These are phyloP conservation scores for Sordariomycetes sp. DNA, from an alignment of 2,329 filamentous ascomycete genomes.

Conservation along the genomic window DNA sequence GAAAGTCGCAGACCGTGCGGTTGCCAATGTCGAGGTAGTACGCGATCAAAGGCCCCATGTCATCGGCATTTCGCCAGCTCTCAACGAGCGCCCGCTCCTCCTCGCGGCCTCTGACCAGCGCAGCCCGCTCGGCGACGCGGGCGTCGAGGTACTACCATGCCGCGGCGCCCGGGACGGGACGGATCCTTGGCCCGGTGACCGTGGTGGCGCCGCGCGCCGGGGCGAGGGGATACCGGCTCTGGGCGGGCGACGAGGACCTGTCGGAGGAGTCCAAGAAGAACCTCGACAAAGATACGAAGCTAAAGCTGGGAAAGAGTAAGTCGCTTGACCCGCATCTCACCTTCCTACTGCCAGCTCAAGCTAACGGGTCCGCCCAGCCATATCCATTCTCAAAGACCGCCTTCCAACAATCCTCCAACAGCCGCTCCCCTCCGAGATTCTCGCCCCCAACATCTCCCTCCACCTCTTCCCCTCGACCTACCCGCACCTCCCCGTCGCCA, in stretches of 20 bases:
- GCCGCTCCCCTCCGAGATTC: conserved; percentile 62
- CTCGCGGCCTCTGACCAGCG: background rate
- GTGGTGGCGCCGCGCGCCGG: background rate
- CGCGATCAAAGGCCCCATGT: background rate
- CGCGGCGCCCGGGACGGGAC: background rate
- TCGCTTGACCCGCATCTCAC: background rate
- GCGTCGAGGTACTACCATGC: background rate
- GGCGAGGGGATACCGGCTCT: conserved; percentile 1
- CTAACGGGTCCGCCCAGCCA: conserved; percentile 28
- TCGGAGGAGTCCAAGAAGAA: conserved; percentile 3
- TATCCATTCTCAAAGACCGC: conserved; percentile 54
- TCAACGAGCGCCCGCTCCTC: background rate
- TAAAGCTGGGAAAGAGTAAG: conserved; percentile 2
- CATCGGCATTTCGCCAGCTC: background rate
- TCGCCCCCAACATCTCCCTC: conserved; percentile 62
- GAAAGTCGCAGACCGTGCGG: background rate
- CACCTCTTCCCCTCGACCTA: conserved; percentile 68
- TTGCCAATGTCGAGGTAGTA: background rate
- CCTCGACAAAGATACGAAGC: conserved; percentile 1
- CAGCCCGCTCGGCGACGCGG: background rate
- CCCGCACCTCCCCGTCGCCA: conserved; percentile 83
- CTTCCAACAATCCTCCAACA: conserved; percentile 58
- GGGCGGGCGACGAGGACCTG: background rate
- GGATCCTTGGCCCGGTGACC: background rate
- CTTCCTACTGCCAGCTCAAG: background rate